phyloP scores from a whole-genome alignment of 2,329 filamentous ascomycete genomes.

The Colletotrichum sp. region DNA sequence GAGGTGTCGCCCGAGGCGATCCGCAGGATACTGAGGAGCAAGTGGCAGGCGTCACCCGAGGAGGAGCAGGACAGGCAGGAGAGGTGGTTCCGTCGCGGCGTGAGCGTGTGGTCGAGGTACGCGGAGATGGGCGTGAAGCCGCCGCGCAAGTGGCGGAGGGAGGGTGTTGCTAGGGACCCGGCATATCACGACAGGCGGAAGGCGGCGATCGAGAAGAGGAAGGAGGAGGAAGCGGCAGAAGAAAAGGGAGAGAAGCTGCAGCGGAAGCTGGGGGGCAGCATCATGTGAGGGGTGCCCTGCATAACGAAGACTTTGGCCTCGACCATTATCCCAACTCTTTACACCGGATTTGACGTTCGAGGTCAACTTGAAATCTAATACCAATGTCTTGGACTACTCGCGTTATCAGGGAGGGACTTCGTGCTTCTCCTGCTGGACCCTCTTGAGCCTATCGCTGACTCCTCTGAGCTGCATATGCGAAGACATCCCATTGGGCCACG shows the following conservation, averaged over 20 bases:
- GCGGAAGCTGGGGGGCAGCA: constrained; percentile 28
- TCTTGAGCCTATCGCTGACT: background rate
- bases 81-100: constrained; percentile 67
- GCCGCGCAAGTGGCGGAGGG: constrained; percentile 63
- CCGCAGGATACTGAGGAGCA: constrained; percentile 82
- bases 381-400: background rate
- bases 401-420: background rate
- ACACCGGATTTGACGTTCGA: background rate
- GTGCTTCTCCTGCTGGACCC: background rate
- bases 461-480: background rate
- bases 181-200: constrained; percentile 42
- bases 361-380: background rate
- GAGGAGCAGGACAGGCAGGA: constrained; percentile 63
- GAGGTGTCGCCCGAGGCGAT: constrained; percentile 87
- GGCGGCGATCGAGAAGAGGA: constrained; percentile 28
- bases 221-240: constrained; percentile 35
- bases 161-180: constrained; percentile 54
- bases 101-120: constrained; percentile 63
- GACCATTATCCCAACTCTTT: background rate
- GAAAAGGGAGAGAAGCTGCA: constrained; percentile 24
- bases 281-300: constrained; percentile 24
- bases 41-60: constrained; percentile 68
- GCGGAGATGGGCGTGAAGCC: constrained; percentile 67
- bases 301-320: background rate
- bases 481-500: background rate